These are phyloP conservation scores for Blastobotrys capitulatus DNA, from an alignment of 1,139 yeast species.

Conservation along the genomic window DNA sequence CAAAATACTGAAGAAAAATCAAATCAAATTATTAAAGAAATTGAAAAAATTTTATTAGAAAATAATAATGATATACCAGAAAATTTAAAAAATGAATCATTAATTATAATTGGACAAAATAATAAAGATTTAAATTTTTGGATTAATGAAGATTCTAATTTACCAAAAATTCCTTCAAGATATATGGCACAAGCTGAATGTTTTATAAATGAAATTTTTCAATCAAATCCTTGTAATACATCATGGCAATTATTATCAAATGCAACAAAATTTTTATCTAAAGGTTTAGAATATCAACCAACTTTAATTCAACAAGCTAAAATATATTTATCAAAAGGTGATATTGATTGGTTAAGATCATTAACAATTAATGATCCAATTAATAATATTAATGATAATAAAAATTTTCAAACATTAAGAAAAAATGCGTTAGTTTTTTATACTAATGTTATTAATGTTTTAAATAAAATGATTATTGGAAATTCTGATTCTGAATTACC, in stretches of 20 bases:
- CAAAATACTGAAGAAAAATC: neutral
- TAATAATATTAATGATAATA: conserved; percentile 11
- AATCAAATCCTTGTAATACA: neutral
- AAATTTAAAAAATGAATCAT: conserved; percentile 15
- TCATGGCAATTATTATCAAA: conserved; percentile 14
- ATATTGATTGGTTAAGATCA: conserved; percentile 25
- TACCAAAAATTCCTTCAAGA: conserved; percentile 20
- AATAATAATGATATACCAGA: neutral
- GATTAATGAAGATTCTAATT: neutral
- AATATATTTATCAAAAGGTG: conserved; percentile 25
- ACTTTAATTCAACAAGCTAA: conserved; percentile 11
- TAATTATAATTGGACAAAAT: conserved; percentile 18
- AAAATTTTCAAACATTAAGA: conserved; percentile 15
- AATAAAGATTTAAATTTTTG: conserved; percentile 4
- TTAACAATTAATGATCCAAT: conserved; percentile 10
- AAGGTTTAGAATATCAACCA: neutral
- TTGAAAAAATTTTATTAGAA: neutral
- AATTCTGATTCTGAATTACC: conserved; percentile 15
- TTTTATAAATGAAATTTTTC: conserved; percentile 20
- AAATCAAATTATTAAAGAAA: neutral
- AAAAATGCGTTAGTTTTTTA: conserved; percentile 24
- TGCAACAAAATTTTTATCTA: conserved; percentile 14
- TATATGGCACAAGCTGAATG: conserved; percentile 25
- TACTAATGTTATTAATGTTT: conserved; percentile 20
- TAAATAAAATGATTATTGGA: conserved; percentile 4